Conservation (phyloP, 169 alveolate species). For the Babesia gibsoni region DNA sequence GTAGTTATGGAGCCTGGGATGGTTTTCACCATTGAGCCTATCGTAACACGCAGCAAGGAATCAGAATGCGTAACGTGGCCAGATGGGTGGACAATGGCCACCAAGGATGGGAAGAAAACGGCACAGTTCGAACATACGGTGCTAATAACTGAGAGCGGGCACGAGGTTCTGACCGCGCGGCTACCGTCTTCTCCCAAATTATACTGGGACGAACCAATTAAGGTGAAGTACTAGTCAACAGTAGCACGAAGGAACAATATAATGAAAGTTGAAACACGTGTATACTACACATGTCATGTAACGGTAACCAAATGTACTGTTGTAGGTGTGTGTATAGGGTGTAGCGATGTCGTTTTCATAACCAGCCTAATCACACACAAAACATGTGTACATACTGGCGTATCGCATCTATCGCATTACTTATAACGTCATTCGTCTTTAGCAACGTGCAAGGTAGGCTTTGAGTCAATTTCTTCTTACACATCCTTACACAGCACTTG, state of each 20-base stretch:
- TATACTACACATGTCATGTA: too few species aligned
- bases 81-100: slow-evolving; percentile 79
- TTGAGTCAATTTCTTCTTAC: background rate
- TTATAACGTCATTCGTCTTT: background rate
- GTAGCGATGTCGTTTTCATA: slow-evolving; percentile 31
- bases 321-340: background rate
- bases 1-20: slow-evolving; percentile 76
- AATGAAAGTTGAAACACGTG: too few species aligned
- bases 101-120: slow-evolving; percentile 68
- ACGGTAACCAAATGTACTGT: too few species aligned
- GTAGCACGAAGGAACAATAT: too few species aligned
- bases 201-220: slow-evolving; percentile 32
- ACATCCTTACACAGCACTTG: background rate
- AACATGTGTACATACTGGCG: background rate
- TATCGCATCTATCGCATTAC: background rate
- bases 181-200: slow-evolving; percentile 50
- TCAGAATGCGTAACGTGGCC: slow-evolving; percentile 73
- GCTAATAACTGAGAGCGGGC: slow-evolving; percentile 61
- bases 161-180: slow-evolving; percentile 60
- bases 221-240: background rate
- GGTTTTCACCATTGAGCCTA: slow-evolving; percentile 80
- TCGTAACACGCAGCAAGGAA: slow-evolving; percentile 53
- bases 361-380: background rate
- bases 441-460: background rate
- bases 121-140: slow-evolving; percentile 76